Evolutionary conservation across 2,329 filamentous ascomycete genomes (phyloP).

Genomic region (Tolypocladium tundrense): DNA sequence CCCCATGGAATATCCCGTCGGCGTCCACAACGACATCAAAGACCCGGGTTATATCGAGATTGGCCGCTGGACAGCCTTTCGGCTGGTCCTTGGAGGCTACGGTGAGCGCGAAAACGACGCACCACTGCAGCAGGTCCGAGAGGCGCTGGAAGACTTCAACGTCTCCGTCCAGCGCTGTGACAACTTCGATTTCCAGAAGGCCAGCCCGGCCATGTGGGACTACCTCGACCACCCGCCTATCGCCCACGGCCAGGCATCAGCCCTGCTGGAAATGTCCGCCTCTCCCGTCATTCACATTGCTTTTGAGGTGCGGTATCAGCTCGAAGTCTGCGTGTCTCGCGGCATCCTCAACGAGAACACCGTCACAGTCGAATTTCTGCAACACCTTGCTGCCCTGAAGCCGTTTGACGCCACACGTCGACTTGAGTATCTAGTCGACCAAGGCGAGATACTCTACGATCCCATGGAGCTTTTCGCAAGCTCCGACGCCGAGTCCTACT

Average conservation of each 20-base stretch:
- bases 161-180: constrained; percentile 37
- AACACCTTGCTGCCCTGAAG: constrained; percentile 38
- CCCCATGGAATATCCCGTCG: constrained; percentile 23
- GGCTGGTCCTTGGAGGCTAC: constrained; percentile 27
- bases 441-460: constrained; percentile 50
- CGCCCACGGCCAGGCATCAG: constrained; percentile 13
- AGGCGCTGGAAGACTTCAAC: constrained; percentile 62
- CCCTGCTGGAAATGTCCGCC: constrained; percentile 14
- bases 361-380: constrained; percentile 57
- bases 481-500: constrained; percentile 35
- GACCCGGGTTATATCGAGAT: constrained; percentile 33
- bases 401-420: constrained; percentile 48
- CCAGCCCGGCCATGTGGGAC: constrained; percentile 17
- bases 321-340: constrained; percentile 87
- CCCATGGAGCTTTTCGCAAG: constrained; percentile 63
- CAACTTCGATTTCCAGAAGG: constrained; percentile 28
- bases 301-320: constrained; percentile 74
- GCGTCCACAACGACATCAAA: constrained; percentile 25
- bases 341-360: constrained; percentile 67
- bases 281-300: constrained; percentile 31
- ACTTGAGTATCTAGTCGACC: constrained; percentile 64
- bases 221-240: constrained; percentile 15
- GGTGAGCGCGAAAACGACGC: constrained; percentile 12
- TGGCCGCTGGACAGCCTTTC: constrained; percentile 47
- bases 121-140: constrained; percentile 31